Evolutionary conservation across 352 stramenopile genomes (phyloP).

Genomic region (Globisporangium echinulatum): DNA sequence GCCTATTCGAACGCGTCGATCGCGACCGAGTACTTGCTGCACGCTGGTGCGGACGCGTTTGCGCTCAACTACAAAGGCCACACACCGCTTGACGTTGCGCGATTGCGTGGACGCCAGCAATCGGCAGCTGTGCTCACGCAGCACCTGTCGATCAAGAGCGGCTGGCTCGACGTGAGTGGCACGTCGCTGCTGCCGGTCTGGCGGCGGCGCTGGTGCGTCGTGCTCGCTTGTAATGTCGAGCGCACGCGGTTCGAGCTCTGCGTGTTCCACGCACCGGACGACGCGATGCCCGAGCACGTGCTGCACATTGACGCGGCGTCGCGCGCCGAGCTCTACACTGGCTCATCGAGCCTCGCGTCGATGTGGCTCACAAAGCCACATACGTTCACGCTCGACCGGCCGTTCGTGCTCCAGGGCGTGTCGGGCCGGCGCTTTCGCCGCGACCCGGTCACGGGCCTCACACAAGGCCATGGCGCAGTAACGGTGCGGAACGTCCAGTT

Average conservation of each 20-base stretch:
- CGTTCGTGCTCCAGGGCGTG: constrained; percentile 28
- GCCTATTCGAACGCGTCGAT: constrained; percentile 42
- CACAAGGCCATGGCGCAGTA: constrained; percentile 30
- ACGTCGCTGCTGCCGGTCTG: constrained; percentile 37
- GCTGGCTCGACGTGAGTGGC: constrained; percentile 45
- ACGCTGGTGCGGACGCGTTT: constrained; percentile 35
- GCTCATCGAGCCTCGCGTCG: constrained; percentile 16
- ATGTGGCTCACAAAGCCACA: constrained; percentile 31
- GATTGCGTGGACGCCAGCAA: constrained; percentile 36
- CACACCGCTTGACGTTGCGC: constrained; percentile 51
- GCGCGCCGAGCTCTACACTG: constrained; percentile 15
- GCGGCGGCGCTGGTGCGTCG: constrained; percentile 57
- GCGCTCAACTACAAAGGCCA: constrained; percentile 51
- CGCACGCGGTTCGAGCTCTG: constrained; percentile 41
- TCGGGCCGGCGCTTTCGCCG: constrained; percentile 31
- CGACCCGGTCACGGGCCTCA: constrained; percentile 16
- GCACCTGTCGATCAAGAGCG: constrained; percentile 39
- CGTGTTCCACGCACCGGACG: constrained; percentile 33
- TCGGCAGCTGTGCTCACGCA: constrained; percentile 38
- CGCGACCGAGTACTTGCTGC: constrained; percentile 49
- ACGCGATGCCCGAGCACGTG: constrained; percentile 33
- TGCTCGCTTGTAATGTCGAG: constrained; percentile 42
- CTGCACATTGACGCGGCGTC: constrained; percentile 36
- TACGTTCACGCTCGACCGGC: constrained; percentile 31
- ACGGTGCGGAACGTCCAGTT: constrained; percentile 32